phyloP scores from a whole-genome alignment of 108 stramenopile species.

The Licmophora abbreviata region DNA sequence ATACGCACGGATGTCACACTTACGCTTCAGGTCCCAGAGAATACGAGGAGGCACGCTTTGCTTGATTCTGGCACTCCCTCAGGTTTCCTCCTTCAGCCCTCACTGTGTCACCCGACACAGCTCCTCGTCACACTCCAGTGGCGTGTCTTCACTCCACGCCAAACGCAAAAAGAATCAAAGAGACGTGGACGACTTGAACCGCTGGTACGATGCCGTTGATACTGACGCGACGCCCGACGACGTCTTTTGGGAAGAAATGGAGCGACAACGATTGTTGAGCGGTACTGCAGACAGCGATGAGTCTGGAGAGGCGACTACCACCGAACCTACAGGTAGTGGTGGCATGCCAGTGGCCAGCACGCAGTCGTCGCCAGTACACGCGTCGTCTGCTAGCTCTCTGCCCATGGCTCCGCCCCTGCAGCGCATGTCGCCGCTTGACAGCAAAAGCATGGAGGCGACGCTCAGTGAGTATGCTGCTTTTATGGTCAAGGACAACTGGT shows the following conservation, averaged over 20 bases:
- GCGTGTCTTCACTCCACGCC: slow-evolving; percentile 5
- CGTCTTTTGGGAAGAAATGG: slow-evolving; percentile 79
- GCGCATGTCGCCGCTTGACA: slow-evolving; percentile 15
- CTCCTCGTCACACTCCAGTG: slow-evolving; percentile 15
- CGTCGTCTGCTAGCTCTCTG: not conserved
- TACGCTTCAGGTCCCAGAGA: no score
- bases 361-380: not conserved
- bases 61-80: not conserved
- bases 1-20: no score
- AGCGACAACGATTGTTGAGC: slow-evolving; percentile 55
- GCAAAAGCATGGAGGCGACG: slow-evolving; percentile 46
- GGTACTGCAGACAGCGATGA: slow-evolving; percentile 4
- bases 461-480: slow-evolving; percentile 43
- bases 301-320: not conserved
- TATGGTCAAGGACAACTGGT: slow-evolving; percentile 61
- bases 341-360: not conserved
- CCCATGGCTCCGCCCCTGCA: not conserved
- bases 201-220: slow-evolving; percentile 64
- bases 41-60: no score
- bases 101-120: not conserved
- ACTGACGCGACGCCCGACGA: slow-evolving; percentile 61
- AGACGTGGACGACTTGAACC: slow-evolving; percentile 36
- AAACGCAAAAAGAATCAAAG: slow-evolving; percentile 27
- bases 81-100: slow-evolving; percentile 1
- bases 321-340: slow-evolving; percentile 5